Base-by-base conservation (phyloP, 2,329 filamentous ascomycete species). In the Penicillium aurantiogriseum region DNA sequence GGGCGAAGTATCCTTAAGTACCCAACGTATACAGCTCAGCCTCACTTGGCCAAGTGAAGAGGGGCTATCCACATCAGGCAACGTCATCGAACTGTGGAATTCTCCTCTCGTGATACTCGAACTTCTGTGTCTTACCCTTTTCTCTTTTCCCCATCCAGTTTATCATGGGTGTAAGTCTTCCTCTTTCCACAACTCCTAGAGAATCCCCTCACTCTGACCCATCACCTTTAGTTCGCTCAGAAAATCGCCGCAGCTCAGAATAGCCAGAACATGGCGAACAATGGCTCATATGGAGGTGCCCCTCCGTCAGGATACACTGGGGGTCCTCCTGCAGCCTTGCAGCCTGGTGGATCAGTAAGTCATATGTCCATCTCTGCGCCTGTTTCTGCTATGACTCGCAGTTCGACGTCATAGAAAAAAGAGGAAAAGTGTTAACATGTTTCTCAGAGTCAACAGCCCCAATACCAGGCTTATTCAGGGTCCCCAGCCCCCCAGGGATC, bases 391-490 rank as follows among this genome's bases (percentile, higher is more conserved):
- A 51, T 56, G 38, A 27, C 35, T 33, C 33, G 48, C n/a, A 40
- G 23, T 45, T 36, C 59, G 58, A 67, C 66, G 66, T 68, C 66
- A 68, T 68, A 42, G 50, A 61, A 40, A 43, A 25, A 51, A 47
- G 36, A 23, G 8, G 11, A 17, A 21, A 38, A 15, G 31, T 46
- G 42, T 33, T 53, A 25, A 53, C 8, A 48, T 6, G 4, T 53
- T 19, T 17, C 27, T 13, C 27, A 15, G 54, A 47, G 21, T 42
- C 59, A 60, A 51, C 78, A 81, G 64, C 74, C 72, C 59, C 76
- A 79, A 67, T 85, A 85, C 73, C 82, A 85, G 75, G 79, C 83
- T 63, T 85, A 82, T 70, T 79, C 78, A 65, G 79, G 77, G 66
- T 70, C 67, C 46, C 59, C 68, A 60, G 67, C 69, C 58, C 64